Conservation (phyloP, 208 protist species). For the Kentomonas sorsogonicus region DNA sequence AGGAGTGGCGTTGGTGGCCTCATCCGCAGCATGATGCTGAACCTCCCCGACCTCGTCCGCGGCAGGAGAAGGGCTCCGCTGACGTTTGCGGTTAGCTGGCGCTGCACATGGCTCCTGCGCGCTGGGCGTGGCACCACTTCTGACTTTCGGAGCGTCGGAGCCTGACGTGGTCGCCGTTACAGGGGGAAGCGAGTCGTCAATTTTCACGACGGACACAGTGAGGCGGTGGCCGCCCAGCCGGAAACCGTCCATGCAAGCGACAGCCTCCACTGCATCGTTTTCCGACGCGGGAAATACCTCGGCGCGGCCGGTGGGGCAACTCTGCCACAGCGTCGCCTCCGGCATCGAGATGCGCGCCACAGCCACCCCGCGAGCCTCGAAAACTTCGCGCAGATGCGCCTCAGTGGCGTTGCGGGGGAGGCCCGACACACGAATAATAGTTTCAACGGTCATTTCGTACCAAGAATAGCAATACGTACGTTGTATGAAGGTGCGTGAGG, state of each 20-base stretch:
- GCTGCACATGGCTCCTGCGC: no score
- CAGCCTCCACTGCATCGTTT: slow-evolving; percentile 33
- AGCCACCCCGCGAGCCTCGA: slow-evolving; percentile 21
- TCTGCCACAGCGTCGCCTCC: slow-evolving; percentile 28
- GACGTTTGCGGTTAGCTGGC: no score
- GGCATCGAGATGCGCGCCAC: slow-evolving; percentile 29
- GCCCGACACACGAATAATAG: slow-evolving; percentile 36
- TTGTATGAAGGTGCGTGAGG: background rate
- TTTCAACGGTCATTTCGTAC: slow-evolving; percentile 8
- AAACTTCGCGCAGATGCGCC: slow-evolving; percentile 35
- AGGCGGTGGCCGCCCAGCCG: slow-evolving; percentile 34
- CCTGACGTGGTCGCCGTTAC: background rate
- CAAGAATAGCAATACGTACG: background rate
- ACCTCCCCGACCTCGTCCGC: no score
- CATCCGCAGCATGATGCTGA: no score
- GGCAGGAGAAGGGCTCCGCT: no score
- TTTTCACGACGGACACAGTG: slow-evolving; percentile 30
- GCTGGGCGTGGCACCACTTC: no score
- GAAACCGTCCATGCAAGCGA: slow-evolving; percentile 29
- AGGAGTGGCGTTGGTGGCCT: no score
- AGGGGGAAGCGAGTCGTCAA: slow-evolving; percentile 13
- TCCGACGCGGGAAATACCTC: slow-evolving; percentile 29
- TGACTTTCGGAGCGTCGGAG: no score
- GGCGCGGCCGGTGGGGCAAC: slow-evolving; percentile 31
- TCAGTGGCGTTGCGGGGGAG: slow-evolving; percentile 30